phyloP scores from a whole-genome alignment of 169 alveolate species.

The Theileria parva region DNA sequence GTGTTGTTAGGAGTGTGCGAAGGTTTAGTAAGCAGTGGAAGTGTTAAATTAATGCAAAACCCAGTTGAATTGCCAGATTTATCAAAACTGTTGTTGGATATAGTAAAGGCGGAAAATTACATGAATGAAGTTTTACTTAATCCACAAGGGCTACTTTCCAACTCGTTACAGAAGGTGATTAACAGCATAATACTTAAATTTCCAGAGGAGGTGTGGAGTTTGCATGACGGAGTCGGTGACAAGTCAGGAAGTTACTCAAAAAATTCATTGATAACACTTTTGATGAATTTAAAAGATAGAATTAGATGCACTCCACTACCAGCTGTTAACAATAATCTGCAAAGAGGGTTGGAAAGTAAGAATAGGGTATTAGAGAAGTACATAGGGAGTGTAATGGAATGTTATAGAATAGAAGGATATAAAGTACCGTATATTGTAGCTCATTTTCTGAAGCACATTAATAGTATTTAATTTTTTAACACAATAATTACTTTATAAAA shows the following conservation, averaged over 20 bases:
- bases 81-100: conserved; percentile 10
- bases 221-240: background rate
- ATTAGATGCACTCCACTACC: no score
- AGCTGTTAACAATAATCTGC: no score
- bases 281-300: background rate
- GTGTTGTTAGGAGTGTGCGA: background rate
- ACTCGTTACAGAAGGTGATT: background rate
- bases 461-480: no score
- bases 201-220: background rate
- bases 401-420: no score
- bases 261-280: background rate
- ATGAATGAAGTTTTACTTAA: background rate
- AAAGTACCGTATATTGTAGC: no score
- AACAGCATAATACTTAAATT: background rate
- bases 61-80: background rate
- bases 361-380: no score
- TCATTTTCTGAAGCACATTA: no score
- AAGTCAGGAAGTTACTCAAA: background rate
- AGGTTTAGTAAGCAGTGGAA: background rate
- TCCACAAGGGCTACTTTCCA: background rate
- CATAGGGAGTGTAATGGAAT: no score
- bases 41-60: conserved; percentile 1
- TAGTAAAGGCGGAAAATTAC: background rate
- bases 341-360: no score
- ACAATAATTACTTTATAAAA: no score